Evolutionary conservation across 345 rosid genomes (phyloP).

Genomic region (Eucalyptus lansdowneana): DNA sequence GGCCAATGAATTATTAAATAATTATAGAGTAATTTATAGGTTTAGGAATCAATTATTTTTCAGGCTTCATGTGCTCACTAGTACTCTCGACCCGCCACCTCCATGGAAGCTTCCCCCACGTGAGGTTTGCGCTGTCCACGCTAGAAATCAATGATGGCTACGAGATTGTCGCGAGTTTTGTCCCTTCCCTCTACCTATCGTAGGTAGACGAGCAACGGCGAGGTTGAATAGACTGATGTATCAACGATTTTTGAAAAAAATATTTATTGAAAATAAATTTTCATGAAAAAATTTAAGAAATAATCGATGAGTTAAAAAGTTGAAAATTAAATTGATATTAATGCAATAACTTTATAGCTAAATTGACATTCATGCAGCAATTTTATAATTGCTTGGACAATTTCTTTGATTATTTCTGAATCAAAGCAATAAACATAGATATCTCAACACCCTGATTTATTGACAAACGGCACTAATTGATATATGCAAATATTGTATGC

Average conservation of each 20-base stretch:
- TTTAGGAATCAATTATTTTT: not conserved
- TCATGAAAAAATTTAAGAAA: rapidly evolving
- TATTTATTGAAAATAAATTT: rapidly evolving
- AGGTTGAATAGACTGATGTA: rapidly evolving
- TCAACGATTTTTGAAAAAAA: rapidly evolving
- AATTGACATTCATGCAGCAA: not conserved
- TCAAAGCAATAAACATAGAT: not conserved
- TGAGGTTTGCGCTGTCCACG: not conserved
- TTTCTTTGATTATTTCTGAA: rapidly evolving
- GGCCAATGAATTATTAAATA: not conserved
- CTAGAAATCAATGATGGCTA: not conserved
- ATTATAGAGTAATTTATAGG: not conserved
- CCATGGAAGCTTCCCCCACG: not conserved
- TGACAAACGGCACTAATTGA: rapidly evolving
- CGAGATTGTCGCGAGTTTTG: not conserved
- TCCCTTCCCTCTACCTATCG: not conserved
- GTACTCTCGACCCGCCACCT: not conserved
- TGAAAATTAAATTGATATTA: rapidly evolving
- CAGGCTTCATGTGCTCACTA: not conserved
- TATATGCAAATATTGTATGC: rapidly evolving
- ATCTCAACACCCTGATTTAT: not conserved
- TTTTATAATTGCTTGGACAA: rapidly evolving
- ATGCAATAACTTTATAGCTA: rapidly evolving
- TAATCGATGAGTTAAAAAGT: rapidly evolving
- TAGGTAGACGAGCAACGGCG: not conserved